Percentiles rank a stretch among this genome's conserved stretches.
Evolutionary conservation across 441 rosid genomes (phyloP).

Genomic region (Flueggea neowawraea): DNA sequence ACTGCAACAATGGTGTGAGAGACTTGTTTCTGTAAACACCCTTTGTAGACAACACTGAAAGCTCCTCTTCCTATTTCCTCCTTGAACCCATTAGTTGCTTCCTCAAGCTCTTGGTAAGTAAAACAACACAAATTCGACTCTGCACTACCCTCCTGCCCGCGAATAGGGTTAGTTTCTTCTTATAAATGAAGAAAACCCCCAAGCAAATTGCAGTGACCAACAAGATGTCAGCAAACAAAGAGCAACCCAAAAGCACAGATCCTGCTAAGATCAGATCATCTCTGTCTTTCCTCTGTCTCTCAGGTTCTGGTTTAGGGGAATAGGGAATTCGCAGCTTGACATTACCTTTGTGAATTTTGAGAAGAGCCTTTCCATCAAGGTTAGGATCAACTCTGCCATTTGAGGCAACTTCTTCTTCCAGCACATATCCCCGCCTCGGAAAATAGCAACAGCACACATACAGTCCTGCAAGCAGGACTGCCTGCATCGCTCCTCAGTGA

Average conservation of each 20-base stretch:
- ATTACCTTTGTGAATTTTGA: constrained; percentile 23
- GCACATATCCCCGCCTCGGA: constrained; percentile 19
- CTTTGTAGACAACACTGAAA: constrained; percentile 29
- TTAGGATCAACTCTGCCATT: constrained; percentile 16
- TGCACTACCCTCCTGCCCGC: background rate
- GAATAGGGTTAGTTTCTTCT: background rate
- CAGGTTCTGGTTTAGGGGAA: background rate
- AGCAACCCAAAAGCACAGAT: constrained; percentile 28
- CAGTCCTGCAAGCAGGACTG: constrained; percentile 39
- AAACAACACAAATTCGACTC: constrained; percentile 7
- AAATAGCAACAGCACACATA: constrained; percentile 37
- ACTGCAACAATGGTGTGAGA: constrained; percentile 12
- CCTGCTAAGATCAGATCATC: background rate
- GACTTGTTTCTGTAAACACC: background rate
- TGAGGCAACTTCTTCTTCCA: constrained; percentile 47
- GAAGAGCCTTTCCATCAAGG: constrained; percentile 5
- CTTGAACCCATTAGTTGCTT: constrained; percentile 25
- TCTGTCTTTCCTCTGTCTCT: background rate
- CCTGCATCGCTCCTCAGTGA: constrained; percentile 23
- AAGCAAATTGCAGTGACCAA: constrained; percentile 10
- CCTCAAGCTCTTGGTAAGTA: constrained; percentile 15
- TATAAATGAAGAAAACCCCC: constrained; percentile 7
- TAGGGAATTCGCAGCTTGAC: background rate
- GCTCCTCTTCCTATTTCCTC: constrained; percentile 34
- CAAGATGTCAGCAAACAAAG: constrained; percentile 18